These are phyloP conservation scores for Aspergillus fumigatus DNA, from an alignment of 2,329 filamentous ascomycete species.

Conservation along the genomic window DNA sequence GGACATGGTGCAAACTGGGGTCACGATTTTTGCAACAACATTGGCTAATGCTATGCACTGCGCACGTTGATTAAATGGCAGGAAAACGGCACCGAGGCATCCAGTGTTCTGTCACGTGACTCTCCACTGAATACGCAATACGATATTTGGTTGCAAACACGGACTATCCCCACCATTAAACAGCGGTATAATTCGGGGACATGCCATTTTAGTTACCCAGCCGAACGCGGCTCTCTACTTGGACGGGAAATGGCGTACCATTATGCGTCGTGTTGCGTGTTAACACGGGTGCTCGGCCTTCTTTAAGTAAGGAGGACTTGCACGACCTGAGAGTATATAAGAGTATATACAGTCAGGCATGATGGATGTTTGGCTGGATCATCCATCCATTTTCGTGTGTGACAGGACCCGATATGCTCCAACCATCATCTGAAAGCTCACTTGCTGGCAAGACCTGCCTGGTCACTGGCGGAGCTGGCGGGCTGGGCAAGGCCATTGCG, in stretches of 20 bases:
- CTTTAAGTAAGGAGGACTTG: neutral
- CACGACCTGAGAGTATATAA: neutral
- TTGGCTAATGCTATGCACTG: neutral
- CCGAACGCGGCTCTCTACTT: neutral
- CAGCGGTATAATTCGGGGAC: neutral
- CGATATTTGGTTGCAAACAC: neutral
- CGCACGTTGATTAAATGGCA: neutral
- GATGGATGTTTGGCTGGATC: neutral
- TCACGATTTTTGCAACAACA: neutral
- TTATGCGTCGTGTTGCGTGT: neutral
- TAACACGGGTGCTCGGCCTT: neutral
- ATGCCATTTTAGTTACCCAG: neutral
- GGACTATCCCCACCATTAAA: neutral
- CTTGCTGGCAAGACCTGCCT: constrained; percentile 24
- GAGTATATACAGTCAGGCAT: neutral
- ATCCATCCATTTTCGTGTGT: neutral
- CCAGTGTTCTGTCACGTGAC: neutral
- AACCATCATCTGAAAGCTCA: neutral
- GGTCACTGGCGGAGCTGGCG: constrained; percentile 35
- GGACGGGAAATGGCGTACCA: neutral
- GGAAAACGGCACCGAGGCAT: neutral
- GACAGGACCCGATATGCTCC: neutral
- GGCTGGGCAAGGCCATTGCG: constrained; percentile 37
- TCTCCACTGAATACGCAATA: neutral
- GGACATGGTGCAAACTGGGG: neutral